Evolutionary conservation across 2,329 filamentous ascomycete genomes (phyloP), one percentile per base, ranked within the genome.

Genomic region (Colletotrichum sp.): DNA sequence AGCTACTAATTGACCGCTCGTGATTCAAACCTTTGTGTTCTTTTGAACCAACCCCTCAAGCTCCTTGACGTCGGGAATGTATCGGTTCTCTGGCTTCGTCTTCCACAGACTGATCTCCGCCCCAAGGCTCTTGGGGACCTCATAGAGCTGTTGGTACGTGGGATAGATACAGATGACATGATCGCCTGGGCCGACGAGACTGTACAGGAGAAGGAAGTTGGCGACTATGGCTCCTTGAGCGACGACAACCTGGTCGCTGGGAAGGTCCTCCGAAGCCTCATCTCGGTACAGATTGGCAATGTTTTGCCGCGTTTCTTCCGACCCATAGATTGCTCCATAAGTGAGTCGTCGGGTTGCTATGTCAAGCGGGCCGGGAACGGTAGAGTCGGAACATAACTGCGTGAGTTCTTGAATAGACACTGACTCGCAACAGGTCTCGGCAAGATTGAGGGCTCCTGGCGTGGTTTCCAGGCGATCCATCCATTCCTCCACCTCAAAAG

Each of bases 111-210:
- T 91, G 13, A 97, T 93, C 67, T 94, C 91, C 2, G 94, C 94
- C 0, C 94, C 95, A 4, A 96, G 85, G 63, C 91, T 92, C 78
- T 88, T 87, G 0, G 95, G 94, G 0, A 96, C 90, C 16, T 91
- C 86, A 81, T 96, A 96, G 2, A 97, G 88, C 80, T 96, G 94
- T 82, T 96, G 94, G 80, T 96, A 96, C 1, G 94, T 95, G 16
- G 95, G 95, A 81, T 95, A 94, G 75, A 96, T 93, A 81, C 94
- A 96, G 77, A 97, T 91, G 69, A 96, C 93, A 88, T 97, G 95
- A 81, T 96, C 94, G 1, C 92, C 93, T 0, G 92, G 90, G 0
- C 91, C 90, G 6, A 96, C 83, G 7, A 95, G 86, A 2, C 92
- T 87, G 82, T 96, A 95, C 15, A 96, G 89, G 12, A 92, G 85